Base-by-base conservation (phyloP, 441 rosid species). In the Croton setiger region DNA sequence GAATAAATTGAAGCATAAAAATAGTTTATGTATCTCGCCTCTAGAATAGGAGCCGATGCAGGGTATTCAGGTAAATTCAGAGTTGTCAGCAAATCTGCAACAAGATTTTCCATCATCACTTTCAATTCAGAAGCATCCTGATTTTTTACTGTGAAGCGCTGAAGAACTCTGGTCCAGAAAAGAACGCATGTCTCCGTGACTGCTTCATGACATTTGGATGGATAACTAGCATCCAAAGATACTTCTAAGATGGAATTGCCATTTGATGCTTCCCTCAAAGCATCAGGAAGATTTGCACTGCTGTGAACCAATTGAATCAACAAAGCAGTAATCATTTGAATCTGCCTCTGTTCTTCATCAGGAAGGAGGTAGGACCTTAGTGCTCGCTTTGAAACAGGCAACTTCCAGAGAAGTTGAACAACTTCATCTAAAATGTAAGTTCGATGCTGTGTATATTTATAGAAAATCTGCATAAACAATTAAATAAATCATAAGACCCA, bases 301-400 rank as follows among this genome's bases (percentile, higher is more conserved):
- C 82, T 80, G 75, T 93, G 98, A 81, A 93, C 97, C 85, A 96
- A 84, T 81, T 96, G 99, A 82, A 96, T 86, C 70, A 96, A 86
- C 81, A 96, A 79, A 71, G 98, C 98, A 43, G 97, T 85, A 68
- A 93, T 80, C 97, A 91, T 93, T 81, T 96, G 99, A 81, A 96
- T 96, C 81, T 96, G 99, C 80, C 88, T 88, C 73, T 96, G 97
- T 75, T 96, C 99, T 82, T 96, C 99, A 82, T 93, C 98, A 62
- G 97, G 98, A 18, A 96, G 88, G 75, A 80, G 97, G 88, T 93
- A 91, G 12, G 98, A 76, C 77, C 98, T 87, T 69, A 81, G 66
- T 3, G 87, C 97, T 72, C 97, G 87, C 82, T 86, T 93, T n/a
- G 98, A 88, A 76, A 78, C 77, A 59, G 98, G 98, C 69, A 96